Percentiles rank a stretch among this genome's conserved stretches.
These are phyloP conservation scores for Nitzschia sp. DNA, from an alignment of 108 stramenopile genomes.

Conservation along the genomic window DNA sequence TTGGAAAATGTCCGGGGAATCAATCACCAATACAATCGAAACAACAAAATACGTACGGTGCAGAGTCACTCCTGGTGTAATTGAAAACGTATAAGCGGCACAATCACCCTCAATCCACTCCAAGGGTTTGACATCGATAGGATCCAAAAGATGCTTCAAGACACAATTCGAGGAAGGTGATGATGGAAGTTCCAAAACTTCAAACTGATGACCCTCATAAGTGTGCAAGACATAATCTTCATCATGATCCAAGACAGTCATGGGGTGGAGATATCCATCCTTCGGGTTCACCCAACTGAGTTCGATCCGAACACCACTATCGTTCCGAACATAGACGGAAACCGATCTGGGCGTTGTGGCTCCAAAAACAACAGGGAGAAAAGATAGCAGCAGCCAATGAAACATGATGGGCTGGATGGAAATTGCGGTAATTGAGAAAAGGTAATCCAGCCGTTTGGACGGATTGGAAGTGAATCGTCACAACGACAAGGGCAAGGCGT, in stretches of 20 bases:
- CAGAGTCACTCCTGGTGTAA: too few relatives aligned
- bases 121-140: too few relatives aligned
- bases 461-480: too few relatives aligned
- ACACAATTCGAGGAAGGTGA: not conserved
- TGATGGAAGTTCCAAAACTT: conserved; percentile 57
- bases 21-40: not conserved
- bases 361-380: too few relatives aligned
- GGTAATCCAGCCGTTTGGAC: too few relatives aligned
- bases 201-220: conserved; percentile 67
- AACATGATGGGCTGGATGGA: too few relatives aligned
- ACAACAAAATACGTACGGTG: not conserved
- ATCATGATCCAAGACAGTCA: conserved; percentile 4
- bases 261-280: not conserved
- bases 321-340: conserved; percentile 4
- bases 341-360: not conserved
- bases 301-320: conserved; percentile 3
- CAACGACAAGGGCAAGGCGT: too few relatives aligned
- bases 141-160: not conserved
- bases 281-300: conserved; percentile 21
- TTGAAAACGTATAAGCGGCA: too few relatives aligned
- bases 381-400: too few relatives aligned
- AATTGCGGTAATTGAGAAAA: too few relatives aligned
- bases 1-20: too few relatives aligned
- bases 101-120: too few relatives aligned
- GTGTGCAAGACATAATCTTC: conserved; percentile 31